Conservation (phyloP, 1,284 basidiomycete species). For the Fomitopsis pinicola region DNA sequence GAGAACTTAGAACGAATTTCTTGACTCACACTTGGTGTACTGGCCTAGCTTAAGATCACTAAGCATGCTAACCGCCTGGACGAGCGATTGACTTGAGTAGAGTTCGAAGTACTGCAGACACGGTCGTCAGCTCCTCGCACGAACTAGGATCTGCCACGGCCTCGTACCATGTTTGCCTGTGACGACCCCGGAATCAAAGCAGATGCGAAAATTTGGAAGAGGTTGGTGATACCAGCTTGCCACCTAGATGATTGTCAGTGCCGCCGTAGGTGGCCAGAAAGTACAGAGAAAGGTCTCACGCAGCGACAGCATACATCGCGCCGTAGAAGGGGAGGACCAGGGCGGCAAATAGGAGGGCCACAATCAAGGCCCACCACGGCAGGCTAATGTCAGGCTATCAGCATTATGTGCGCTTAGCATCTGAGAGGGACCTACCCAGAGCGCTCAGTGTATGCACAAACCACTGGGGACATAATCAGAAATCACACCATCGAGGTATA, state of each 20-base stretch:
- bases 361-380: slow-evolving; percentile 47
- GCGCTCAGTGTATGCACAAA: slow-evolving; percentile 38
- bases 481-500: too few species aligned
- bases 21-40: slow-evolving; percentile 49
- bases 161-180: slow-evolving; percentile 36
- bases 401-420: neutral
- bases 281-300: slow-evolving; percentile 21
- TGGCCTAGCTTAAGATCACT: slow-evolving; percentile 44
- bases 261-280: slow-evolving; percentile 22
- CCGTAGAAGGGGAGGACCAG: slow-evolving; percentile 40
- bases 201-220: slow-evolving; percentile 32
- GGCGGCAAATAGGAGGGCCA: slow-evolving; percentile 38
- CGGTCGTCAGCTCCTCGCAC: neutral
- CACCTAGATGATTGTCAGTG: slow-evolving; percentile 16
- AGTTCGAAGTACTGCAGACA: slow-evolving; percentile 28
- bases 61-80: slow-evolving; percentile 31
- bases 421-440: slow-evolving; percentile 17
- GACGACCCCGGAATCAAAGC: slow-evolving; percentile 37
- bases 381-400: slow-evolving; percentile 17
- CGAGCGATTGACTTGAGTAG: slow-evolving; percentile 28
- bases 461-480: slow-evolving; percentile 20
- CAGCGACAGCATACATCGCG: slow-evolving; percentile 21
- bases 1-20: neutral
- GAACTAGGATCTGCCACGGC: neutral
- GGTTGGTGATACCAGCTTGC: slow-evolving; percentile 6